These are phyloP conservation scores for Groenewaldozyma salmanticensis DNA, from an alignment of 805 yeast genomes.

Conservation along the genomic window DNA sequence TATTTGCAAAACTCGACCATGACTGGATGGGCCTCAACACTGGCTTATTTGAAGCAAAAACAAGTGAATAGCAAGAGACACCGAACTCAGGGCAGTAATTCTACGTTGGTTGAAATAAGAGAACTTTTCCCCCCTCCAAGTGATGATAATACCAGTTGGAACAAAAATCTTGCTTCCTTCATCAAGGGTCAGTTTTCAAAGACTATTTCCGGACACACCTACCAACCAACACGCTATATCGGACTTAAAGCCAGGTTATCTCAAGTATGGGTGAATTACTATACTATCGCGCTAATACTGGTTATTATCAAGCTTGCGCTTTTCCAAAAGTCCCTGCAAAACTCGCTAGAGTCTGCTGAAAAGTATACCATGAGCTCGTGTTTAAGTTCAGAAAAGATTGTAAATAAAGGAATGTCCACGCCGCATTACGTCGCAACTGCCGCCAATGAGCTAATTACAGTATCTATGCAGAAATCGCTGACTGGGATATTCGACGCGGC, in stretches of 20 bases:
- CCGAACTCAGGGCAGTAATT: neutral
- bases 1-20: too few relatives aligned
- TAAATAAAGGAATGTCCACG: constrained; percentile 30
- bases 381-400: constrained; percentile 33
- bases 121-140: too few relatives aligned
- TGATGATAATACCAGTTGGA: too few relatives aligned
- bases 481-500: constrained; percentile 37
- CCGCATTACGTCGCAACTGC: constrained; percentile 49
- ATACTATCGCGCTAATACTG: constrained; percentile 46
- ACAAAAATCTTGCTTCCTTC: too few relatives aligned
- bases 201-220: neutral
- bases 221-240: constrained; percentile 9
- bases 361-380: constrained; percentile 37
- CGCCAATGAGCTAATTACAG: constrained; percentile 44
- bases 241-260: constrained; percentile 23
- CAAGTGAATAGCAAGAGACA: too few relatives aligned
- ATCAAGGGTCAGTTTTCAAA: neutral
- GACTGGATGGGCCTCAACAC: too few relatives aligned
- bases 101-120: neutral
- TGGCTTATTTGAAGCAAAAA: too few relatives aligned
- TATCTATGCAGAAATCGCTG: constrained; percentile 40
- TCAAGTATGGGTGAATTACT: constrained; percentile 43
- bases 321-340: constrained; percentile 39
- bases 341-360: constrained; percentile 35
- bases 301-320: constrained; percentile 51